Evolutionary conservation across 208 protist genomes (phyloP).

Genomic region (Crithidia expoeki): DNA sequence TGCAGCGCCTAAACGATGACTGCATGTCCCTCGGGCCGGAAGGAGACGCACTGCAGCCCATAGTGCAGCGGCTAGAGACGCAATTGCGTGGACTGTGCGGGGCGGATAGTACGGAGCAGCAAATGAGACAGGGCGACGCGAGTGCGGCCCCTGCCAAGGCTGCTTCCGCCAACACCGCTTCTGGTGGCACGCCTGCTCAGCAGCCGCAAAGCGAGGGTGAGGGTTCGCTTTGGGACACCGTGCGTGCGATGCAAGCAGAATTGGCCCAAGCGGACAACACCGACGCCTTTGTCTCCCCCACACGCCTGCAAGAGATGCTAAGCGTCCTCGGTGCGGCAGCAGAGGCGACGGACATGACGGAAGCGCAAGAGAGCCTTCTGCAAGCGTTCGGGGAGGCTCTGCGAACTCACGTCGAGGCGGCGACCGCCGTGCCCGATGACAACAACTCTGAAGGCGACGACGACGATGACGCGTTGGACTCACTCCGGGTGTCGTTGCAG

Average conservation of each 20-base stretch:
- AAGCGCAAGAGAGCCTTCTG: constrained; percentile 14
- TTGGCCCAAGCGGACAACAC: constrained; percentile 23
- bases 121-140: neutral
- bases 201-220: too few relatives aligned
- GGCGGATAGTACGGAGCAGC: neutral
- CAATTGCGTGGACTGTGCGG: constrained; percentile 25
- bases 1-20: constrained; percentile 32
- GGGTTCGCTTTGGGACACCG: constrained; percentile 23
- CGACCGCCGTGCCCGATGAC: neutral
- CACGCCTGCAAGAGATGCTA: constrained; percentile 35
- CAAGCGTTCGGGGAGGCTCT: constrained; percentile 15
- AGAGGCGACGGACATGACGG: constrained; percentile 1
- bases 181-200: constrained; percentile 2
- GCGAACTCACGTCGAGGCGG: constrained; percentile 10
- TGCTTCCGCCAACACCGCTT: constrained; percentile 4
- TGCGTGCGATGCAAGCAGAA: constrained; percentile 45
- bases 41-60: constrained; percentile 29
- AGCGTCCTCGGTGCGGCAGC: constrained; percentile 15
- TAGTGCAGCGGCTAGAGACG: constrained; percentile 31
- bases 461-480: constrained; percentile 6
- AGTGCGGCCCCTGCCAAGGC: neutral
- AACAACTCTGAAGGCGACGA: neutral
- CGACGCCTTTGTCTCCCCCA: constrained; percentile 19
- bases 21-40: constrained; percentile 34
- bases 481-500: constrained; percentile 26